Base-by-base conservation (phyloP, 179 eudicot species). In the Beta lomatogona region DNA sequence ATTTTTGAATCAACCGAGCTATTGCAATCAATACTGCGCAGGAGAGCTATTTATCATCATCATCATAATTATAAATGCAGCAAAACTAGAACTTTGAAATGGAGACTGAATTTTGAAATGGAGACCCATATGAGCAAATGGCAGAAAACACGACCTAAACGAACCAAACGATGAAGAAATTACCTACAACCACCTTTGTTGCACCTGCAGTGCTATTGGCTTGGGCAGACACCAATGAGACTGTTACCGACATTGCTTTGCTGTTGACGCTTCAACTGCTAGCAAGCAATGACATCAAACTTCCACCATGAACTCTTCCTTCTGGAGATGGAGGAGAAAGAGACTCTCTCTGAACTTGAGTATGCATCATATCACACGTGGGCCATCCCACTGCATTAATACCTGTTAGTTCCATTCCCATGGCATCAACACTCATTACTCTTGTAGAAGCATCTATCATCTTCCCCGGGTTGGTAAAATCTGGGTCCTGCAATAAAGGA, bases 301-400 rank as follows among this genome's bases (percentile, higher is more conserved):
- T 87, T 86, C 97, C 99, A 44, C 99, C 99, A 82, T 92, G 99
- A 61, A 96, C 99, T 81, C 99, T 88, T 45, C 93, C 90, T 82
- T 89, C 91, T 9, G 89, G 86, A 64, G 80, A 76, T 28, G 88
- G 83, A 60, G 82, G 36, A 16, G 89, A 54, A 22, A 77, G 80
- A 57, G 87, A 53, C 78, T 72, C 82, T 79, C 78, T 86, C 68
- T 81, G 77, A 36, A 82, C 11, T 46, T 65, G 79, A 61, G 81
- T 81, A 21, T 72, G 81, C 58, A 82, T 76, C 85, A 79, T 71
- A 52, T 84, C 73, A 31, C 79, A 72, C 50, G 57, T 74, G 67
- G 73, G 41, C 78, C 63, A 82, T 19, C 86, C 87, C 10, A 61
- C 28, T 1, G 67, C 59, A 69, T 69, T 83, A 46, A 57, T 72